Conservation (phyloP, 371 early-diverging fungal species). For the Aphelidium insulamus region DNA sequence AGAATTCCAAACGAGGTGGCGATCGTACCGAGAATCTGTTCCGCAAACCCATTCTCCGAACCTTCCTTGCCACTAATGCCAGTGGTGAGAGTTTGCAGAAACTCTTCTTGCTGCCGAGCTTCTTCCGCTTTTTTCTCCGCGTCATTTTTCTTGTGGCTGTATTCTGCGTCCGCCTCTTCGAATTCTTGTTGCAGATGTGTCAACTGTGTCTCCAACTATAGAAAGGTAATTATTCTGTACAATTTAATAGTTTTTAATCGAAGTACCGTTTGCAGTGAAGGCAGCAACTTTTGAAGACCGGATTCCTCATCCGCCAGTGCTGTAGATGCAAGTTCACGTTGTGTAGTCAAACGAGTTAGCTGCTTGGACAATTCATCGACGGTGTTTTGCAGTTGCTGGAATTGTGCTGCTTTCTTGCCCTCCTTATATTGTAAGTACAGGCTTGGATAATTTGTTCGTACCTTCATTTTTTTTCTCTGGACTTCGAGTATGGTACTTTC, state of each 20-base stretch:
- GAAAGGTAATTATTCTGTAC: constrained; percentile 7
- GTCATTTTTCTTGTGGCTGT: no score
- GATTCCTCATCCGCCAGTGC: constrained; percentile 51
- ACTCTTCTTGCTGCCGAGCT: constrained; percentile 48
- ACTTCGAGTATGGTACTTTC: no score
- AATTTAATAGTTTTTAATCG: neutral
- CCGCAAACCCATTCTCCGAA: constrained; percentile 77
- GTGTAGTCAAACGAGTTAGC: constrained; percentile 51
- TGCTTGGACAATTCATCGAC: constrained; percentile 51
- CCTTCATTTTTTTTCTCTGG: no score
- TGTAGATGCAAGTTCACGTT: constrained; percentile 42
- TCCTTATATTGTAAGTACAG: no score
- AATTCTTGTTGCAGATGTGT: constrained; percentile 28
- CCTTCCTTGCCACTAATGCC: constrained; percentile 78
- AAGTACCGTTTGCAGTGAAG: constrained; percentile 1
- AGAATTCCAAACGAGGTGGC: neutral
- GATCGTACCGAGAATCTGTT: constrained; percentile 49
- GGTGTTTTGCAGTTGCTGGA: constrained; percentile 31
- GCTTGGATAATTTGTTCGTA: no score
- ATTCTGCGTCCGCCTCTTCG: constrained; percentile 24
- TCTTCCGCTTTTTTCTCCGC: constrained; percentile 38
- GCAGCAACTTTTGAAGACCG: neutral
- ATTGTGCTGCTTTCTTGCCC: no score
- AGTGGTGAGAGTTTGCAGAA: constrained; percentile 75
- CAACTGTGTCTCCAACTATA: no score